Base-by-base conservation (phyloP, 495 filamentous ascomycete species). In the Geoglossum glabrum region DNA sequence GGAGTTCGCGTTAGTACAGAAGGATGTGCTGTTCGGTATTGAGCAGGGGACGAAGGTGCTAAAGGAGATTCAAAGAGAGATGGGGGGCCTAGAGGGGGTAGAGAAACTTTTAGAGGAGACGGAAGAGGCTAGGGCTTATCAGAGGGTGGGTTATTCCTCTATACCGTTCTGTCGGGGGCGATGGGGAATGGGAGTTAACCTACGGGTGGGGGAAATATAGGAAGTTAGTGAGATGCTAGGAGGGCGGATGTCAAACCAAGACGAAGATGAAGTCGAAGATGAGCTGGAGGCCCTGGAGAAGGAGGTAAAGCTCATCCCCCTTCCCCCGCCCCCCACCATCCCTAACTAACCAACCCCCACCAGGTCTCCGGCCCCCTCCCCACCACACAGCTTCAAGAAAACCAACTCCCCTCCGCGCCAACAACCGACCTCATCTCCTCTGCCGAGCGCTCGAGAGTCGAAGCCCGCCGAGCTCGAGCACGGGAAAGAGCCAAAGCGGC, bases 231-330 rank as follows among this genome's bases (percentile, higher is more conserved):
- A 92, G 46, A 87, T 95, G 82, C 77, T 98, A 11, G 85, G 79
- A 10, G 87, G 86, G 1, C 75, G 79, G 60, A 83, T 96, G 71
- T 86, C 85, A 38, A 89, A 86, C 64, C 84, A 90, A 65, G 93
- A 97, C 69, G 92, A 97, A 68, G 93, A 96, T 60, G 92, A 96
- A 64, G 93, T 97, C 26, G 93, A 96, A 65, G 89, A 96, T 64
- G 92, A 97, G 72, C 70, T 98, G 61, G 87, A 84, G 51, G 82
- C 77, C 21, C 71, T 97, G 58, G 82, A 87, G 66, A 76, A 72
- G 19, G 83, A 95, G 68, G 69, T 86, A 56, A 27, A 4, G 9
- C 25, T 23, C 43, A n/a, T 17, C 28, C 23, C 17, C 15, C 28
- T 28, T 30, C 49, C 5, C 15, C 36, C 13, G 13, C 13, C 6